Conservation (phyloP, 176 grass and related monocot species). For the Leersia perrieri region DNA sequence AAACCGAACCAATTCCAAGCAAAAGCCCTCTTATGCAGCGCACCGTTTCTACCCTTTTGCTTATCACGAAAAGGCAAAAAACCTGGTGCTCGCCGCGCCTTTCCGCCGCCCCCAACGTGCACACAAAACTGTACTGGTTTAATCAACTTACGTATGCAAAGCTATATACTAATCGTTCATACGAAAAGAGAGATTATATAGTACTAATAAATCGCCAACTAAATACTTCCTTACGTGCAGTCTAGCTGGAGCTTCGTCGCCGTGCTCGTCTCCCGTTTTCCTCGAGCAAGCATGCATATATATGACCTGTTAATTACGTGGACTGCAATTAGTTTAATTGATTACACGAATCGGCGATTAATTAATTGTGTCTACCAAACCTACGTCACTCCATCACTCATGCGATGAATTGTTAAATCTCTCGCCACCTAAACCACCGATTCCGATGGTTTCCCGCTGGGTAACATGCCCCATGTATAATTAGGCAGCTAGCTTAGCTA, state of each 20-base stretch:
- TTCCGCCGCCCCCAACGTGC: neutral
- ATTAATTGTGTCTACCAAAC: neutral
- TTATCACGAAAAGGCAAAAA: slow-evolving; percentile 27
- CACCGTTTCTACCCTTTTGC: slow-evolving; percentile 33
- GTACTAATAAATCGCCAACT: slow-evolving; percentile 7
- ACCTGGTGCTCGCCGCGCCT: neutral
- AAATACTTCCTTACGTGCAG: slow-evolving; percentile 21
- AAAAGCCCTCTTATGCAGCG: neutral
- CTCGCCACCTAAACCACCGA: neutral
- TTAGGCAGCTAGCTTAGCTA: neutral
- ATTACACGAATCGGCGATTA: neutral
- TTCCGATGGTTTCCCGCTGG: slow-evolving; percentile 21
- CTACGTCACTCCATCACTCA: neutral
- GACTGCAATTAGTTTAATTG: neutral
- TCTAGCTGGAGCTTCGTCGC: slow-evolving; percentile 26
- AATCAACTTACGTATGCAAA: neutral
- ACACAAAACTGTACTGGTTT: neutral
- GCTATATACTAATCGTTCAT: neutral
- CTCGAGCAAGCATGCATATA: slow-evolving; percentile 1
- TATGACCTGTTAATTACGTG: slow-evolving; percentile 24
- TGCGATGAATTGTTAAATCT: neutral
- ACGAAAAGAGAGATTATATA: neutral
- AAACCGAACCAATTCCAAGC: neutral
- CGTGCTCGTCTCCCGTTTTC: neutral
- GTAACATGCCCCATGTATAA: slow-evolving; percentile 7